A percentile compares a stretch with the other conserved stretches of the same genome.
Conservation (phyloP, 305 asterid genomes). For the Fraxinus greggii region DNA sequence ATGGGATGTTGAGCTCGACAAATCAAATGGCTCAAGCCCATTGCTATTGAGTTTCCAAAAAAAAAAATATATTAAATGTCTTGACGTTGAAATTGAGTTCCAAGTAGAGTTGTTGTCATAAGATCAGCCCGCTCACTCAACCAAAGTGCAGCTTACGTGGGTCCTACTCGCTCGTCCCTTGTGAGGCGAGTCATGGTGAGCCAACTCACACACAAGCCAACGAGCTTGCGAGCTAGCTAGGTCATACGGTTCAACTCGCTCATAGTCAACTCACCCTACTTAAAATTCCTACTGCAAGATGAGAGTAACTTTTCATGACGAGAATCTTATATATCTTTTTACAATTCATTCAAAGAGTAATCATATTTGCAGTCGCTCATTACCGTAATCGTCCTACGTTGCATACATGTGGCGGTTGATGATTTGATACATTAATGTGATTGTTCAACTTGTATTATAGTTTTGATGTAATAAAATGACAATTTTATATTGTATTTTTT, state of each 20-base stretch:
- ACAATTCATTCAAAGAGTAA: not conserved
- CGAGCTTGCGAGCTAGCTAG: not conserved
- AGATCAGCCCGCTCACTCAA: not conserved
- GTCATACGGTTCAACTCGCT: not conserved
- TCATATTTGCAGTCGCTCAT: too few species aligned
- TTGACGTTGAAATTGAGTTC: not conserved
- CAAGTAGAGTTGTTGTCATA: too few species aligned
- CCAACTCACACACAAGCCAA: not conserved
- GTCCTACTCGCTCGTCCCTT: not conserved
- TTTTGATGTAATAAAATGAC: too few species aligned
- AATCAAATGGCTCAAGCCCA: not conserved
- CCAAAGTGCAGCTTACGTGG: not conserved
- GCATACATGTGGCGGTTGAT: too few species aligned
- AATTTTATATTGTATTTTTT: too few species aligned
- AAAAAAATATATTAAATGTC: not conserved
- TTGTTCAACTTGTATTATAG: not conserved
- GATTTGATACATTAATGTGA: too few species aligned
- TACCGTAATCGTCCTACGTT: too few species aligned
- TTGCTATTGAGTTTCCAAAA: not conserved
- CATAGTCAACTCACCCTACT: too few species aligned
- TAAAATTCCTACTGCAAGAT: too few species aligned
- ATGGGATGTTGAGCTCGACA: not conserved
- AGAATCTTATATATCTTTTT: not conserved
- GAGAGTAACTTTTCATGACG: not conserved
- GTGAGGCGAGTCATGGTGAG: not conserved